Base-by-base conservation (phyloP, 2,329 filamentous ascomycete genomes). In the Fusarium dlaminii region DNA sequence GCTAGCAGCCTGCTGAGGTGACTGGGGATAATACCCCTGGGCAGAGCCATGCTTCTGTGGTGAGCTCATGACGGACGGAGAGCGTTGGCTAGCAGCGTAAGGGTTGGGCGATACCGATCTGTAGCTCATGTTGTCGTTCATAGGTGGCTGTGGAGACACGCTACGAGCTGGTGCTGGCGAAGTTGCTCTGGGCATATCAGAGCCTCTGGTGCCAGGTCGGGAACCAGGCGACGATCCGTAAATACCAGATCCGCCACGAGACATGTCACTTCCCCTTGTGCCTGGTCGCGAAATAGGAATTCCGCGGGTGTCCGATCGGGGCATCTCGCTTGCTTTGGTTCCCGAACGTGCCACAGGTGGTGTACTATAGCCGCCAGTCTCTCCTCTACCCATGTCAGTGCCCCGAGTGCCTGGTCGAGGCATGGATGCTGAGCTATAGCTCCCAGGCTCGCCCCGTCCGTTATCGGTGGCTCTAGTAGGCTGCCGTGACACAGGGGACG, bases 141-240 rank as follows among this genome's bases (percentile, higher is more conserved):
- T 84, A 24, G 84, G 85, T 7, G 92, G 91, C 36, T 90, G 86
- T 14, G 93, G 92, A 17, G 90, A 91, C n/a, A 83, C 84, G 73
- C 86, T 87, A 46, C 93, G 89, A 13, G 90, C 86, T 30, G 93
- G 90, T 32, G 89, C 90, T 36, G 94, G 94, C 13, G 93, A 96
- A 11, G 89, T 82, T 4, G 90, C 87, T 32, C 90, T 84, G 27
- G 89, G 88, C 68, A 90, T 84, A 55, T 91, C 89, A 70, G 84
- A 88, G 24, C 87, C 88, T 64, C 92, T 86, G 10, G 90, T 91
- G 18, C 86, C 84, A 7, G 91, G 87, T 18, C 90, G 87, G 30
- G 91, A 87, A 43, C 83, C 85, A 18, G 83, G 79, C 10, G 84
- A 81, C 22, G 79, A 74, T 45, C 81, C 81, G 51, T 77, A 79